Percentiles rank a stretch among this genome's conserved stretches.
These are phyloP conservation scores for Podila clonocystis DNA, from an alignment of 192 early-diverging fungal species.

Conservation along the genomic window DNA sequence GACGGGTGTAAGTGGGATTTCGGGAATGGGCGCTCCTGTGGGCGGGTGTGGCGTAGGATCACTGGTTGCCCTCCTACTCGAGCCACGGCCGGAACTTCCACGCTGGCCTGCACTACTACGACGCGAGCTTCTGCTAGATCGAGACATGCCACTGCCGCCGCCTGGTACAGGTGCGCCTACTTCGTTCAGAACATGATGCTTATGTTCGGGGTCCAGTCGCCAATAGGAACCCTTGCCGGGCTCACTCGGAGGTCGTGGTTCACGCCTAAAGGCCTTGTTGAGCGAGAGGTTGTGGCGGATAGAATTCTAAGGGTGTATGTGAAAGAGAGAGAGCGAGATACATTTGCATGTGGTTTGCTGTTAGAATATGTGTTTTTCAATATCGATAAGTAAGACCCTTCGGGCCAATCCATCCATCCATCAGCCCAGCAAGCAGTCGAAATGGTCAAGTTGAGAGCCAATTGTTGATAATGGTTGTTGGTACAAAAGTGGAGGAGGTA, in stretches of 20 bases:
- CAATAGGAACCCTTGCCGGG: slow-evolving; percentile 75
- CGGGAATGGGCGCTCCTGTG: slow-evolving; percentile 11
- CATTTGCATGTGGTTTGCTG: neutral
- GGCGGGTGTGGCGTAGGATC: slow-evolving; percentile 41
- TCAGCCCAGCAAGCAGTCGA: too few species aligned
- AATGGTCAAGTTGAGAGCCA: too few species aligned
- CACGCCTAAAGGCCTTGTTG: slow-evolving; percentile 83
- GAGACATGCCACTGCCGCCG: slow-evolving; percentile 3
- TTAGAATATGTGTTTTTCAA: neutral
- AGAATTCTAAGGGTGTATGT: slow-evolving; percentile 77
- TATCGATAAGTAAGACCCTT: too few species aligned
- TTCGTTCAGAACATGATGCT: neutral
- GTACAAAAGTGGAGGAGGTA: too few species aligned
- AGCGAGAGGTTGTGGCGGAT: slow-evolving; percentile 91
- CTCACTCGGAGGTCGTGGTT: slow-evolving; percentile 75
- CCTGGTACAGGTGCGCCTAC: slow-evolving; percentile 2
- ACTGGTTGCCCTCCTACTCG: slow-evolving; percentile 36
- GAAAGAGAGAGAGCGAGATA: neutral
- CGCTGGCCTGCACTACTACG: slow-evolving; percentile 42
- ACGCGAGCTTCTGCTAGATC: slow-evolving; percentile 26
- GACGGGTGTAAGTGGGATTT: slow-evolving; percentile 41
- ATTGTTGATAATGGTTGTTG: too few species aligned
- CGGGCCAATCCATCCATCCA: too few species aligned
- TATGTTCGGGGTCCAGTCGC: slow-evolving; percentile 64
- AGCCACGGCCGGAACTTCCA: slow-evolving; percentile 7